Base-by-base conservation (phyloP, 306 rosid genomes). In the Calophaca sinica region DNA sequence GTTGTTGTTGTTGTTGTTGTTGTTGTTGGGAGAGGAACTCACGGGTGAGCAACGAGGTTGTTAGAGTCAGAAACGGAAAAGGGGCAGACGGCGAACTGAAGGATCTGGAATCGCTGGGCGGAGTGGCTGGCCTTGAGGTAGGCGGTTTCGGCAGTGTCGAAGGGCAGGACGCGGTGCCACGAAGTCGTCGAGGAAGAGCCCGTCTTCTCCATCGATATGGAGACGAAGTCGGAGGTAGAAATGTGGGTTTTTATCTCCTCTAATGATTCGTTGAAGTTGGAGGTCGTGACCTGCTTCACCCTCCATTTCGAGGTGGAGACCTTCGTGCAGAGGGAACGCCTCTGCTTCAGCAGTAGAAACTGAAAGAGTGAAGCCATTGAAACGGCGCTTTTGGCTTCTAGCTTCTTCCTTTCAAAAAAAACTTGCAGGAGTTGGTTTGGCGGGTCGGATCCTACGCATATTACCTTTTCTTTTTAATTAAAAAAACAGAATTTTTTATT, bases 11-110 rank as follows among this genome's bases (percentile, higher is more conserved):
- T n/a, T n/a, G n/a, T n/a, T 13, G 29, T 2, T 2, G 1, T 7
- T 49, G n/a, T 4, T 50, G 28, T 6, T 9, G 9, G 0, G 8
- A 39, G 4, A 39, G 35, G 77, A 26, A 86, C 94, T 78, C 12
- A 94, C 98, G 96, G 97, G 65, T 91, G 87, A 80, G 93, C 93
- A 4, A 83, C 51, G 58, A 90, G 80, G 76, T 84, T 76, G 46
- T 86, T 65, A 13, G 91, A 75, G 45, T 61, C 82, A 5, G 79
- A 6, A 11, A 94, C 68, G 41, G 91, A 87, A 79, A 94, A 91
- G 2, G 98, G 97, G 76, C 97, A 94, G 26, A 90, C 89, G 4
- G 98, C 87, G 52, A 94, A 86, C 67, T 94, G 98, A 45, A 94
- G 82, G 5, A 86, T 74, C 89, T 94, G 97, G 71, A 88, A 94